Base-by-base conservation (phyloP, 2,329 filamentous ascomycete genomes). In the Colletotrichum graminicola region DNA sequence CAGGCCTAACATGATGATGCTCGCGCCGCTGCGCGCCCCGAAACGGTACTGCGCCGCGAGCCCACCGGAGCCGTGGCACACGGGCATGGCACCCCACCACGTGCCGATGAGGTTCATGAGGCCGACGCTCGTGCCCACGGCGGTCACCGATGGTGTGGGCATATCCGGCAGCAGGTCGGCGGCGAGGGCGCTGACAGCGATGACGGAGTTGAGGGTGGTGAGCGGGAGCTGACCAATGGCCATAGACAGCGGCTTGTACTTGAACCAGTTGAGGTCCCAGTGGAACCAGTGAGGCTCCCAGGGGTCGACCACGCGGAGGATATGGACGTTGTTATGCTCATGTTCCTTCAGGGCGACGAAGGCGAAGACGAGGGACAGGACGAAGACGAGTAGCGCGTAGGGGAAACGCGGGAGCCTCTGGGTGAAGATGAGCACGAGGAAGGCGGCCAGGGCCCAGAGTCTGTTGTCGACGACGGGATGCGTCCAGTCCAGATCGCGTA, bases 1-100 rank as follows among this genome's bases (percentile, higher is more conserved):
- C 0, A 88, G 56, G 0, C 95, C 95, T 0, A 98, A 88, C 32
- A 97, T 79, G 64, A 98, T 89, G 73, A 98, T 88, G 75, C 92
- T 94, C 0, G 94, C 90, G 12, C 95, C 95, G 71, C 93, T 97
- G 59, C 95, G 91, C 5, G 95, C 95, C 0, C 95, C 95, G 75
- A 98, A 98, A 5, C 94, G 90, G 79, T 94, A 94, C 79, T 98
- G 95, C 0, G 93, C 96, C 6, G 96, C 96, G 0, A 98, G 85
- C 0, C 95, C 95, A 2, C 95, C 95, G 0, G 94, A 94, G 6
- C 95, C 95, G 79, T 98, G 96, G 78, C 96, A 98, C 5, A 96
- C 91, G 3, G 95, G 96, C 96, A 98, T 98, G 6, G 92, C 93
- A 59, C 95, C 95, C 76, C 97, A 97, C 93, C 94, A 97, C 76